Evolutionary conservation across 495 filamentous ascomycete genomes (phyloP), one percentile per base, ranked within the genome.

Genomic region (Cenococcum geophilum): DNA sequence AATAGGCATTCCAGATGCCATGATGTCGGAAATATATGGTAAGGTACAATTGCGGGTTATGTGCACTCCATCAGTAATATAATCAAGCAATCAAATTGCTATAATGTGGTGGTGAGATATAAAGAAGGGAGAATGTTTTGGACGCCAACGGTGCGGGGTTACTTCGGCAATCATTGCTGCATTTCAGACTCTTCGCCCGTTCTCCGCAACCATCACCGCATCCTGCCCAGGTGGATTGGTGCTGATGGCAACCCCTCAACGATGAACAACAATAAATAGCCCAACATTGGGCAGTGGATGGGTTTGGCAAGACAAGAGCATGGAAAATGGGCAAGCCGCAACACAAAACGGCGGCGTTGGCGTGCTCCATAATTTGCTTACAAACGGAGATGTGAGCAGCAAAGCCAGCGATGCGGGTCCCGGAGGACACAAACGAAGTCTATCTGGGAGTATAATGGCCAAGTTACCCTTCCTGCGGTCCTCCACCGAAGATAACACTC

Each of bases 401-500:
- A 32, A 12, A 1, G 40, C 45, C 20, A 35, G 47, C 16, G 60
- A 61, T 14, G 50, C 20, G 11, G 51, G 43, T 11, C 55, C 51
- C 22, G 58, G 20, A 22, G 57, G 76, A 55, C 86, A 87, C 74
- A 87, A 80, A 70, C 79, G 85, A 69, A 87, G 76, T 67, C 68
- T 84, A 32, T 88, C 87, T 4, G 85, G 83, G 56, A 85, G 81
- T 60, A 79, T 82, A 66, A 77, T 83, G 20, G 80, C 82, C 16
- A 80, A 77, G 59, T 73, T 88, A n/a, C 63, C 70, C 16, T 76
- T 78, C 57, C 58, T 77, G 36, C 83, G 87, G 56, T 75, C 79
- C 50, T 71, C 73, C 22, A 60, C 62, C 16, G 64, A 72, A 20
- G 65, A 79, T 68, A 66, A 69, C 65, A 65, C 76, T 37, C 69